phyloP scores from a whole-genome alignment of 495 filamentous ascomycete species.

The Pseudotulostoma volvatum region DNA sequence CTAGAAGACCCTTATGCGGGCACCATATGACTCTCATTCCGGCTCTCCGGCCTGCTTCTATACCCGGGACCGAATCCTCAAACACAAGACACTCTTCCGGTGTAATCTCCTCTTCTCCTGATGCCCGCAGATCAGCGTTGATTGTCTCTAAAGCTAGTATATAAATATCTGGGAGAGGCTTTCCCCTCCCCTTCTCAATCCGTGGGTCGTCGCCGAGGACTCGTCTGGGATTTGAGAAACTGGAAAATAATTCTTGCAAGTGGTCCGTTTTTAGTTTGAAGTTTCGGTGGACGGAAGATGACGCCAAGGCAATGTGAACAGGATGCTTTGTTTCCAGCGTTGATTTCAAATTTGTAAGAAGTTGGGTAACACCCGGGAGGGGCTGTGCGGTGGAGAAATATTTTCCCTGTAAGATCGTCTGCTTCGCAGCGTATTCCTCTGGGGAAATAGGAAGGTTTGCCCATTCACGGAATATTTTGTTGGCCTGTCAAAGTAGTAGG shows the following conservation, averaged over 20 bases:
- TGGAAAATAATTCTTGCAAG: slow-evolving; percentile 51
- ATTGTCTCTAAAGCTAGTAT: slow-evolving; percentile 71
- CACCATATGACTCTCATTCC: slow-evolving; percentile 94
- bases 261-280: slow-evolving; percentile 69
- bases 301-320: slow-evolving; percentile 76
- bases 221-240: slow-evolving; percentile 49
- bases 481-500: slow-evolving; percentile 23
- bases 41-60: slow-evolving; percentile 77
- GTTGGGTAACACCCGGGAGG: slow-evolving; percentile 57
- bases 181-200: slow-evolving; percentile 65
- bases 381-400: slow-evolving; percentile 59
- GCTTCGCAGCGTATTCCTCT: slow-evolving; percentile 44
- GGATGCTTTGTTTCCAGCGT: slow-evolving; percentile 27
- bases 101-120: slow-evolving; percentile 47
- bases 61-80: slow-evolving; percentile 84
- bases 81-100: slow-evolving; percentile 92
- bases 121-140: slow-evolving; percentile 46
- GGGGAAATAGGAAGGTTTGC: slow-evolving; percentile 64
- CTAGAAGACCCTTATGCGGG: slow-evolving; percentile 65
- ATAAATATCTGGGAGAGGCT: slow-evolving; percentile 92
- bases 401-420: slow-evolving; percentile 42
- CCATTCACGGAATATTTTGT: slow-evolving; percentile 59
- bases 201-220: slow-evolving; percentile 79
- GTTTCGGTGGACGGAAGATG: slow-evolving; percentile 52
- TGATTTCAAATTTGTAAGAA: slow-evolving; percentile 40